A percentile compares a stretch with the other conserved stretches of the same genome.
phyloP scores from a whole-genome alignment of 2,329 filamentous ascomycete genomes.

The Coniochaeta ligniaria region DNA sequence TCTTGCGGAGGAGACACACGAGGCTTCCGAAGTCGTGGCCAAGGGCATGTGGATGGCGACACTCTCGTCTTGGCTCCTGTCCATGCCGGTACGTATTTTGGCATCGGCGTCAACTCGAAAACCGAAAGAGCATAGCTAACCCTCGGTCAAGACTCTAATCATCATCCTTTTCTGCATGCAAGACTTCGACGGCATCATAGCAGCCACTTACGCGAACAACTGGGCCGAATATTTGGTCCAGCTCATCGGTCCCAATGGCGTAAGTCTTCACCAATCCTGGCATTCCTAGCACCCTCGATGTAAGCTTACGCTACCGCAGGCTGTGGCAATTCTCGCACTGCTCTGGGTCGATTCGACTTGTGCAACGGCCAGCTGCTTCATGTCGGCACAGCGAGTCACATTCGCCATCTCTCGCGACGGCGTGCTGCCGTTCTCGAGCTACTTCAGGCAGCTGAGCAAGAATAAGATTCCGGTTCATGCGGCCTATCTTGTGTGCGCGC shows the following conservation, averaged over 20 bases:
- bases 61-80: slow-evolving; percentile 25
- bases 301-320: too few species aligned
- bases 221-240: slow-evolving; percentile 31
- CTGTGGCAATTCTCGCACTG: slow-evolving; percentile 23
- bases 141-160: slow-evolving; percentile 18
- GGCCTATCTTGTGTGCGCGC: slow-evolving; percentile 21
- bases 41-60: slow-evolving; percentile 30
- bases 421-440: slow-evolving; percentile 27
- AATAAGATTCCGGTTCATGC: slow-evolving; percentile 27
- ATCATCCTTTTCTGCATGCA: slow-evolving; percentile 32
- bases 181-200: slow-evolving; percentile 28
- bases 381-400: slow-evolving; percentile 30
- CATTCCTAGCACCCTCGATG: too few species aligned
- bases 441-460: slow-evolving; percentile 22
- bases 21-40: slow-evolving; percentile 26
- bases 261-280: too few species aligned
- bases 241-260: slow-evolving; percentile 24
- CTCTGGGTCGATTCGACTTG: slow-evolving; percentile 30
- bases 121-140: background rate
- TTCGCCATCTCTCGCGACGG: slow-evolving; percentile 30
- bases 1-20: slow-evolving; percentile 28
- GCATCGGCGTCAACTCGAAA: background rate
- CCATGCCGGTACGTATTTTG: slow-evolving; percentile 18
- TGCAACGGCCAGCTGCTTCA: slow-evolving; percentile 26
- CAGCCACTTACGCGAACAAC: slow-evolving; percentile 26